Conservation (phyloP, 208 protist species). For the Crithidia acanthocephali region DNA sequence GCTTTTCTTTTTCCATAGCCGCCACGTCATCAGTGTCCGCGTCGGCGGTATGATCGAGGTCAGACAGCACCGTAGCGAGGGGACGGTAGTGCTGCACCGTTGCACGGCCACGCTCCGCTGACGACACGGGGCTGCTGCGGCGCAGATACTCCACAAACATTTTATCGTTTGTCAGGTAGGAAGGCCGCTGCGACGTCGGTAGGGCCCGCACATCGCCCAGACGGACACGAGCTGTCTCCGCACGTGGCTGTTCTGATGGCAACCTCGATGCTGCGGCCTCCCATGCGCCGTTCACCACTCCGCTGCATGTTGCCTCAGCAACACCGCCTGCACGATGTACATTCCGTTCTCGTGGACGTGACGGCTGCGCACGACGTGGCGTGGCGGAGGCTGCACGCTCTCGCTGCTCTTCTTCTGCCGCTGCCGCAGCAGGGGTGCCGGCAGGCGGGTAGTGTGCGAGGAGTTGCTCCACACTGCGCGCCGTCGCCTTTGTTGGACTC, state of each 20-base stretch:
- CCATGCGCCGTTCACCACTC: too few relatives aligned
- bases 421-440: constrained; percentile 4
- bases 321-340: background rate
- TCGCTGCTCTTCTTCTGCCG: background rate
- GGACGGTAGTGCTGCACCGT: background rate
- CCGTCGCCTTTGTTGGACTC: background rate
- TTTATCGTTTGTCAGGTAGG: background rate
- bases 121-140: background rate
- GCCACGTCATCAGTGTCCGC: too few relatives aligned
- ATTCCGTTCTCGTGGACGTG: background rate
- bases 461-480: background rate
- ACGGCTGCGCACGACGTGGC: too few relatives aligned
- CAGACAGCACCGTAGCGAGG: background rate
- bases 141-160: constrained; percentile 17
- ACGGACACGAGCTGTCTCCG: background rate
- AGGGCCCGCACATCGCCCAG: background rate
- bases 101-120: background rate
- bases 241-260: background rate
- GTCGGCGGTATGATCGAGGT: too few relatives aligned
- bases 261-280: background rate
- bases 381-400: background rate
- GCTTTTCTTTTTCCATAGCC: too few relatives aligned
- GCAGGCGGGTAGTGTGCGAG: background rate
- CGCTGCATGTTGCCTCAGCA: too few relatives aligned
- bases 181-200: background rate